phyloP scores from a whole-genome alignment of 1,284 basidiomycete species.

The Rhodotorula sp. region DNA sequence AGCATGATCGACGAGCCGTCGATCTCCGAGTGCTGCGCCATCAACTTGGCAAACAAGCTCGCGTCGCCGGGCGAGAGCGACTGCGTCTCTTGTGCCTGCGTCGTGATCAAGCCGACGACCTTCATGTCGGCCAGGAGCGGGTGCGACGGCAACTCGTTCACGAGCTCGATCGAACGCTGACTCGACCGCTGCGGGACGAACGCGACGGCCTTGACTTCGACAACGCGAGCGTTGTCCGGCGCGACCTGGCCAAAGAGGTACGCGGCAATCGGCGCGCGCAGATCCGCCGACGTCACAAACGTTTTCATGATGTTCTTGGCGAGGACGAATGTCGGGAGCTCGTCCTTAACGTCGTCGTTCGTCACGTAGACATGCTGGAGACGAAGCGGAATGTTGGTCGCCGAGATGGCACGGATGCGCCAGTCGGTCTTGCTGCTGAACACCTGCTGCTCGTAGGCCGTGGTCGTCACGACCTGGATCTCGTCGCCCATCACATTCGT shows the following conservation, averaged over 20 bases:
- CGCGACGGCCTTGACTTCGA: constrained; percentile 95
- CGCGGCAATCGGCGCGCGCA: constrained; percentile 92
- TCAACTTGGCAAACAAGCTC: constrained; percentile 91
- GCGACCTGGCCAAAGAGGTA: constrained; percentile 91
- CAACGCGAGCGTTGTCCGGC: constrained; percentile 94
- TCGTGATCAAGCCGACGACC: constrained; percentile 53
- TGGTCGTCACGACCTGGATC: constrained; percentile 93
- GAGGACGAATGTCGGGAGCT: constrained; percentile 91
- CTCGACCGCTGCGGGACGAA: constrained; percentile 96
- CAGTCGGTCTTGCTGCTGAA: constrained; percentile 99
- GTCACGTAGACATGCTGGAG: constrained; percentile 98
- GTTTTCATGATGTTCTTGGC: constrained; percentile 96
- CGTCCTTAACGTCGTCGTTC: constrained; percentile 98
- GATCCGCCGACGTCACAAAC: constrained; percentile 89
- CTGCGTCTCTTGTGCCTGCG: constrained; percentile 51
- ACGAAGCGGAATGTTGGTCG: constrained; percentile 92
- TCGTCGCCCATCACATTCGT: constrained; percentile 97
- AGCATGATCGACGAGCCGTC: constrained; percentile 91
- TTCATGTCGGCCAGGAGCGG: constrained; percentile 52
- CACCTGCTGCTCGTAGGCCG: constrained; percentile 95
- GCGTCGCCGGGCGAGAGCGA: constrained; percentile 84
- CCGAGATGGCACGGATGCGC: constrained; percentile 60
- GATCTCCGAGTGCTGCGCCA: constrained; percentile 94
- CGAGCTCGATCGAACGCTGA: constrained; percentile 77
- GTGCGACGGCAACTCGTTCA: constrained; percentile 59